phyloP scores from a whole-genome alignment of 2,329 filamentous ascomycete species.

The Fusarium tjaetaba region DNA sequence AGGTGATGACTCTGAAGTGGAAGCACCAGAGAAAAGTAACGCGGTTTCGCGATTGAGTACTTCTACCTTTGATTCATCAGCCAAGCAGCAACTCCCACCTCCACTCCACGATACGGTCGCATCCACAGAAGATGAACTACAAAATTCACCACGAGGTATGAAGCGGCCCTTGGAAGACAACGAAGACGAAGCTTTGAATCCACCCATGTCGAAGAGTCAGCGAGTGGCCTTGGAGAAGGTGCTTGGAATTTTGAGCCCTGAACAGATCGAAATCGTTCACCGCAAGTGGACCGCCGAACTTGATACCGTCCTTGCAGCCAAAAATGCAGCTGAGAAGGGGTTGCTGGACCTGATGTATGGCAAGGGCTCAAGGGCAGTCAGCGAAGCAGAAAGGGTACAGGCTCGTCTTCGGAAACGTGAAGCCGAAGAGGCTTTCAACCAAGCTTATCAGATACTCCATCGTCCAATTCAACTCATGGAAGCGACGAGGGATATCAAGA shows the following conservation, averaged over 20 bases:
- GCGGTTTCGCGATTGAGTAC: rapidly evolving
- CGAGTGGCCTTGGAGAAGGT: too few species aligned
- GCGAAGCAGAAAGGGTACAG: background rate
- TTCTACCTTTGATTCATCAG: background rate
- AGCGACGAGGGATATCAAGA: background rate
- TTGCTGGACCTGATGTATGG: background rate
- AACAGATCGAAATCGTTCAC: background rate
- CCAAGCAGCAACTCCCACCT: background rate
- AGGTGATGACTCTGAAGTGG: too few species aligned
- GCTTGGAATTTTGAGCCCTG: background rate
- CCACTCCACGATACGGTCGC: background rate
- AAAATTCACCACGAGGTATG: rapidly evolving
- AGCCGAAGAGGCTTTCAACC: background rate
- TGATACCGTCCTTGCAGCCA: background rate
- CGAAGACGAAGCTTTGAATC: background rate
- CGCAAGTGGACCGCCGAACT: background rate
- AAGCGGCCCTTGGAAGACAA: background rate
- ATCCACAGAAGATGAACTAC: background rate
- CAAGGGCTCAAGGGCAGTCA: background rate
- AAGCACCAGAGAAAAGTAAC: background rate
- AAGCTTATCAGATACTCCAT: background rate
- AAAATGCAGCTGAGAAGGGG: background rate
- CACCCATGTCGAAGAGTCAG: too few species aligned
- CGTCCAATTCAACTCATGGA: background rate
- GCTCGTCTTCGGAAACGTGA: background rate